Percentiles rank a stretch among this genome's conserved stretches.
Evolutionary conservation across 148 eudicot genomes (phyloP).

Genomic region (Nepenthes mirabilis): DNA sequence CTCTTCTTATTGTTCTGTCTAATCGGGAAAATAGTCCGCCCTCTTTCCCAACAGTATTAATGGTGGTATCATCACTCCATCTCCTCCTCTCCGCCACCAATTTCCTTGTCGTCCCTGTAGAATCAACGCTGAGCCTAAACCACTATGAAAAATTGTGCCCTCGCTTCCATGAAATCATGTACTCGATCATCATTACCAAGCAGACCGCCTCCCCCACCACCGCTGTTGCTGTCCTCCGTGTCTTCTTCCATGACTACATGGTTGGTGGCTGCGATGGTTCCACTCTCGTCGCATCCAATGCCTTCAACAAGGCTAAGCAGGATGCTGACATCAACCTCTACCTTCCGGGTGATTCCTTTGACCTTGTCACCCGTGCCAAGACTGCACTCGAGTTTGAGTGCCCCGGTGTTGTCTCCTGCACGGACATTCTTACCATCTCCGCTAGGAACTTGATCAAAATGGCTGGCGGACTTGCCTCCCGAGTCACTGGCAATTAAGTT

Average conservation of each 20-base stretch:
- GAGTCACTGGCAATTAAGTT: constrained; percentile 44
- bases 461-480: constrained; percentile 54
- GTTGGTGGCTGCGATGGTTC: constrained; percentile 54
- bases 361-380: constrained; percentile 53
- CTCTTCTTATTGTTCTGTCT: no score
- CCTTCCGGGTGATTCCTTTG: constrained; percentile 63
- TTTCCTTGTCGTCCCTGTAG: background rate
- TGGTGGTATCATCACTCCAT: background rate
- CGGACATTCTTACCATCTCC: constrained; percentile 49
- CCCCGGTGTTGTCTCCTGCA: constrained; percentile 57
- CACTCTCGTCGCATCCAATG: constrained; percentile 34
- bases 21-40: no score
- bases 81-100: background rate
- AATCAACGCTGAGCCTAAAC: constrained; percentile 14
- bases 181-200: constrained; percentile 19
- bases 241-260: constrained; percentile 59
- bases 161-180: constrained; percentile 17
- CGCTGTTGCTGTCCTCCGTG: constrained; percentile 32
- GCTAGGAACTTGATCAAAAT: constrained; percentile 48
- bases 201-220: constrained; percentile 36
- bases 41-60: no score
- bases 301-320: constrained; percentile 42
- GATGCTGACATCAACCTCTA: constrained; percentile 42
- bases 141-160: constrained; percentile 48
- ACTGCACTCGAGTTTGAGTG: constrained; percentile 51